Percentiles rank a stretch among this genome's conserved stretches.
Conservation (phyloP, 805 yeast genomes). For the Scheffersomyces stipitis region DNA sequence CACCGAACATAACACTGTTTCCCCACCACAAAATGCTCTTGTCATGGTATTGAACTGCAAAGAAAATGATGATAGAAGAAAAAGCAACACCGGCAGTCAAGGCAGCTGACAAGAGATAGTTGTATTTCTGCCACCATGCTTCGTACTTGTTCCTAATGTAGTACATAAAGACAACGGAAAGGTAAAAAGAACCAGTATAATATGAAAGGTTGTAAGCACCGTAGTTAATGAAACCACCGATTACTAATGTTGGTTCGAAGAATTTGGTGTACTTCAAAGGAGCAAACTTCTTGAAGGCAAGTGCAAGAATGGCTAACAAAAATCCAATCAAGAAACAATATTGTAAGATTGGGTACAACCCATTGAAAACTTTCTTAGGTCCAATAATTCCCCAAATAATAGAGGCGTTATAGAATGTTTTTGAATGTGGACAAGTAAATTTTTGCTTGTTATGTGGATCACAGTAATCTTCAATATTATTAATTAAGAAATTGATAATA, state of each 20-base stretch:
- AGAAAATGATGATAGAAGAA: constrained; percentile 30
- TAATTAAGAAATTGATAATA: constrained; percentile 17
- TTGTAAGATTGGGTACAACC: constrained; percentile 31
- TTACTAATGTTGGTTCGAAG: constrained; percentile 12
- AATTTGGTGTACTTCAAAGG: constrained; percentile 16
- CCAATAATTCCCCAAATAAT: constrained; percentile 65
- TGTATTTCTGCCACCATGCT: constrained; percentile 36
- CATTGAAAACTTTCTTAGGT: constrained; percentile 32
- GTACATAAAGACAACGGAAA: constrained; percentile 22
- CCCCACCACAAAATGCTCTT: constrained; percentile 3
- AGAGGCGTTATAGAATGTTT: constrained; percentile 16
- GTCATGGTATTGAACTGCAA: constrained; percentile 31
- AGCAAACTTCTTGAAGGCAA: constrained; percentile 12
- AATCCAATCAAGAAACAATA: constrained; percentile 35
- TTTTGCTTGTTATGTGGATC: constrained; percentile 14
- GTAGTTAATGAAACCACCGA: constrained; percentile 14
- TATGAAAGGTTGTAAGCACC: constrained; percentile 31
- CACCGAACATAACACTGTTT: background rate
- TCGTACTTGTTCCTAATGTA: constrained; percentile 21
- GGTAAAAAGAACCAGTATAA: constrained; percentile 24
- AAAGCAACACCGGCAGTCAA: constrained; percentile 31
- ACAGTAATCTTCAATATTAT: constrained; percentile 18
- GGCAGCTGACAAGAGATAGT: constrained; percentile 25
- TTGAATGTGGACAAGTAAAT: constrained; percentile 30
- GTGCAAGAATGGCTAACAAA: constrained; percentile 23